Evolutionary conservation across 2,329 filamentous ascomycete genomes (phyloP).

Genomic region (Phaeosphaeria sp.): DNA sequence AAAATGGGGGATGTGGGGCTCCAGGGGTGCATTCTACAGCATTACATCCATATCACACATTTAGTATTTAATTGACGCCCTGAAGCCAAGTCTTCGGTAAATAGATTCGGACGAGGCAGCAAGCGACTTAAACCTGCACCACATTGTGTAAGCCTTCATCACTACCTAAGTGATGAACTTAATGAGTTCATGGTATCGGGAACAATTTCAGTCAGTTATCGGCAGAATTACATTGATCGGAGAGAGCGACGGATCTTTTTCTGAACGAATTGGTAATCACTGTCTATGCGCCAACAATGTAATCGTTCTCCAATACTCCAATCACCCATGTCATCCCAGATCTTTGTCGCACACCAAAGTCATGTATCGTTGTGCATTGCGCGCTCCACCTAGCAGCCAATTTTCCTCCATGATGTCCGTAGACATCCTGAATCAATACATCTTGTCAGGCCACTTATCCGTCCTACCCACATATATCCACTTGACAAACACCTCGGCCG

Average conservation of each 20-base stretch:
- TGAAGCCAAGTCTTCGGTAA: not conserved
- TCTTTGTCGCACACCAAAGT: too few species aligned
- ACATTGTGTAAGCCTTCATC: not conserved
- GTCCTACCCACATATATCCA: not conserved
- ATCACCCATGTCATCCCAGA: too few species aligned
- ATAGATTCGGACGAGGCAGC: not conserved
- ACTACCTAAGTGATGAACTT: not conserved
- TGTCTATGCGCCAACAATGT: too few species aligned
- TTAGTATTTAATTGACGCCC: not conserved
- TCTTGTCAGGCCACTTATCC: not conserved
- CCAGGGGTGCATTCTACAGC: not conserved
- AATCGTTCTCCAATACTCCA: too few species aligned
- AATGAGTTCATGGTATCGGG: too few species aligned
- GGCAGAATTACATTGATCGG: too few species aligned
- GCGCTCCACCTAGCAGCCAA: too few species aligned
- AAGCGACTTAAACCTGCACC: not conserved
- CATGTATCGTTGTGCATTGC: too few species aligned
- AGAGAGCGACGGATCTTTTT: too few species aligned
- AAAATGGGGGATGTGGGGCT: conserved; percentile 7
- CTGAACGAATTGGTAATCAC: too few species aligned
- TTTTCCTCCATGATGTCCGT: too few species aligned
- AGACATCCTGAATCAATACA: not conserved
- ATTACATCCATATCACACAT: not conserved
- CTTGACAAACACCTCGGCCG: not conserved
- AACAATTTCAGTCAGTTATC: too few species aligned